Conservation (phyloP, 2,329 filamentous ascomycete genomes). For the Fusarium lyarnte region DNA sequence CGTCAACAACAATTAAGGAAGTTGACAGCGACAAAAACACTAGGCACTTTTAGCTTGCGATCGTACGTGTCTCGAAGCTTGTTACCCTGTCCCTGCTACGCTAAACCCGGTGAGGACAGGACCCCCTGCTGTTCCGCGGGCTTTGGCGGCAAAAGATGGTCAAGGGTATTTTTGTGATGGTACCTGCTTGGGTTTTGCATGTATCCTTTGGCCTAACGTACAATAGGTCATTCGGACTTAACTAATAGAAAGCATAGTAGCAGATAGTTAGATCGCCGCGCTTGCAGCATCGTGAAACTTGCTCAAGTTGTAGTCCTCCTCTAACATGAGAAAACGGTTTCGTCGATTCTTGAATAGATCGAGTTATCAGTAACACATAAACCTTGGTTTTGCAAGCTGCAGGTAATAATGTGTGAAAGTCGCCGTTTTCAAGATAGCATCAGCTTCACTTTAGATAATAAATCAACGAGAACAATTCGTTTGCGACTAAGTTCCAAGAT, state of each 20-base stretch:
- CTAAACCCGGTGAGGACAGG: background rate
- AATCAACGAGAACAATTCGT: too few species aligned
- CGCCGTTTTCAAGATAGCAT: too few species aligned
- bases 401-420: too few species aligned
- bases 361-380: too few species aligned
- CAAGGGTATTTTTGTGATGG: background rate
- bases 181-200: background rate
- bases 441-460: too few species aligned
- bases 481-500: background rate
- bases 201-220: accelerated
- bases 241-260: too few species aligned
- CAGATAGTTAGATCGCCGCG: accelerated
- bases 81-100: background rate
- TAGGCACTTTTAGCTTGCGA: background rate
- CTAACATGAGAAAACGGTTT: too few species aligned
- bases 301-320: too few species aligned
- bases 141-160: background rate
- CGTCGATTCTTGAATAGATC: too few species aligned
- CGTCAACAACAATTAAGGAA: accelerated
- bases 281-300: background rate
- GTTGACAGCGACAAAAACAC: background rate
- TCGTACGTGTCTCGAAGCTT: too few species aligned
- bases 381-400: too few species aligned
- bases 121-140: accelerated
- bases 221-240: too few species aligned